Evolutionary conservation across 2,329 filamentous ascomycete species (phyloP).

Genomic region (Ilyonectria robusta): DNA sequence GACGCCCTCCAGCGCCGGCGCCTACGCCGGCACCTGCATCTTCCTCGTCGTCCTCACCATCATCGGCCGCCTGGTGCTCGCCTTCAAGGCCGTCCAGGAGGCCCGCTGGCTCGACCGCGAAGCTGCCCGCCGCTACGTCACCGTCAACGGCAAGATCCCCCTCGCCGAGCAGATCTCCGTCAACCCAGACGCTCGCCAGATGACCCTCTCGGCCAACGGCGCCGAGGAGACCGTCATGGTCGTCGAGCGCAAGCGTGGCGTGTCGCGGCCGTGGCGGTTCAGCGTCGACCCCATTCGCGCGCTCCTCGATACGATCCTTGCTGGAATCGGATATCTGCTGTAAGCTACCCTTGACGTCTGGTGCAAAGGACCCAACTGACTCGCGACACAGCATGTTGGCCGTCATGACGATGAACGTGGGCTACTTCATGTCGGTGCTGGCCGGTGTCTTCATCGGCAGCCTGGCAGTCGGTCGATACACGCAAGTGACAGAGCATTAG

Average conservation of each 20-base stretch:
- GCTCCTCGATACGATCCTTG: conserved; percentile 77
- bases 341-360: conserved; percentile 64
- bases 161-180: conserved; percentile 71
- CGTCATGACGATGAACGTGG: conserved; percentile 91
- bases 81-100: conserved; percentile 76
- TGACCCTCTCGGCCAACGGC: conserved; percentile 78
- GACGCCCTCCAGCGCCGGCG: conserved; percentile 78
- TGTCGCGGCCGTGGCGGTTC: conserved; percentile 81
- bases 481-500: conserved; percentile 63
- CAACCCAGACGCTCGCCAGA: conserved; percentile 74
- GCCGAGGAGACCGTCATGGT: conserved; percentile 86
- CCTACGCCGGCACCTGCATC: conserved; percentile 91
- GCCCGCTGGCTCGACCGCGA: conserved; percentile 78
- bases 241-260: conserved; percentile 69
- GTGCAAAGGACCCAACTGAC: neutral
- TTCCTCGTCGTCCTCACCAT: conserved; percentile 86
- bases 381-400: conserved; percentile 82
- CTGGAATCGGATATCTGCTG: conserved; percentile 88
- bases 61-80: conserved; percentile 78
- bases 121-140: conserved; percentile 81
- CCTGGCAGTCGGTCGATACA: conserved; percentile 81
- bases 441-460: conserved; percentile 89
- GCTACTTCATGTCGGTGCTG: conserved; percentile 86
- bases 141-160: conserved; percentile 75
- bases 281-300: conserved; percentile 84